These are phyloP conservation scores for Brassica cretica DNA, from an alignment of 345 rosid genomes.

Conservation along the genomic window DNA sequence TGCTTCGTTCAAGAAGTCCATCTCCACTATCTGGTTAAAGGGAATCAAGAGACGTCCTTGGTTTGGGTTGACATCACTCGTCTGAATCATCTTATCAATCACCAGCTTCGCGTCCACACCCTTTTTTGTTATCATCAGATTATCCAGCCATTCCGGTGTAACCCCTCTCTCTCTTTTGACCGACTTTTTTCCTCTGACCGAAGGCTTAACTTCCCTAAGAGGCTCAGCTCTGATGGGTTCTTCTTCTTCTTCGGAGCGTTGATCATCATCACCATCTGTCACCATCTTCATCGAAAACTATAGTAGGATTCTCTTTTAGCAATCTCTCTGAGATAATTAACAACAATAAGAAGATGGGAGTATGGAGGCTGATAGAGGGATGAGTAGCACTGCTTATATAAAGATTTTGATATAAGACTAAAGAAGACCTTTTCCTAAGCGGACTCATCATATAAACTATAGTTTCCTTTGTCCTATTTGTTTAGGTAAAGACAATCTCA, in stretches of 20 bases:
- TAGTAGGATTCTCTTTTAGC: neutral
- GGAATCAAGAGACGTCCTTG: constrained; percentile 16
- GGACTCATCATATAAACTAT: neutral
- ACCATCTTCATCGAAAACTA: neutral
- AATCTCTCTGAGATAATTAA: neutral
- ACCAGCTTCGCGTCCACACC: constrained; percentile 4
- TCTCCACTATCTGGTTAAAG: neutral
- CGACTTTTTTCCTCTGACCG: neutral
- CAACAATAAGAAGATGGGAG: neutral
- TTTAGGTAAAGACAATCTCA: neutral
- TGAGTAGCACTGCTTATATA: neutral
- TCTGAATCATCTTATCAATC: neutral
- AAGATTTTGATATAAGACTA: neutral
- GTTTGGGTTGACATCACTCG: neutral
- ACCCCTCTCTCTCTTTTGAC: neutral
- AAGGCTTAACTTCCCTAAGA: neutral
- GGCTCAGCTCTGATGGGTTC: constrained; percentile 7
- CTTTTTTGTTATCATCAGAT: neutral
- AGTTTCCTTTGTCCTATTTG: neutral
- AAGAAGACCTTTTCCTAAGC: neutral
- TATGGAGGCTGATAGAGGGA: neutral
- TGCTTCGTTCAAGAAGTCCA: neutral
- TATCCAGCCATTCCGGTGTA: constrained; percentile 16
- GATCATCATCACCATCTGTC: neutral
- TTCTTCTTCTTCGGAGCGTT: neutral